These are phyloP conservation scores for Acer negundo DNA, from an alignment of 345 rosid genomes.

Conservation along the genomic window DNA sequence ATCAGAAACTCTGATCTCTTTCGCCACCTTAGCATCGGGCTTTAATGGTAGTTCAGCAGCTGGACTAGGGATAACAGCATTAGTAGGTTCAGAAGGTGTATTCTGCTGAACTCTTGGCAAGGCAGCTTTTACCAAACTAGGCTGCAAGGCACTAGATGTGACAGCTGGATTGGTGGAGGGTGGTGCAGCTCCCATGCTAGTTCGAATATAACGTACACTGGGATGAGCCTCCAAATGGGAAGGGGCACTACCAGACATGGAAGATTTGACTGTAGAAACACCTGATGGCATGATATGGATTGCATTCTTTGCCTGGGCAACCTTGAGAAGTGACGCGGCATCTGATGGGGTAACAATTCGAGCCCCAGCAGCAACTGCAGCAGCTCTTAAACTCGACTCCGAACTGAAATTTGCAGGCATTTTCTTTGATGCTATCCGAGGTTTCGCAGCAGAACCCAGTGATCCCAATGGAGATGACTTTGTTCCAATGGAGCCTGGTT, in stretches of 20 bases:
- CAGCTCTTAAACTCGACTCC: constrained; percentile 65
- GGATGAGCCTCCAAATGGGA: constrained; percentile 38
- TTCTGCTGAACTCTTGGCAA: constrained; percentile 28
- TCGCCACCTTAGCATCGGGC: constrained; percentile 30
- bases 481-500: constrained; percentile 29
- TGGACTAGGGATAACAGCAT: constrained; percentile 28
- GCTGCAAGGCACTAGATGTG: constrained; percentile 25
- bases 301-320: constrained; percentile 59
- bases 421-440: constrained; percentile 45
- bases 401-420: constrained; percentile 32
- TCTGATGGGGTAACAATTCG: constrained; percentile 59
- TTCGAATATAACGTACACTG: constrained; percentile 29
- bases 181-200: constrained; percentile 31
- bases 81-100: constrained; percentile 33
- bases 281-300: constrained; percentile 52
- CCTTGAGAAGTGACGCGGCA: constrained; percentile 58
- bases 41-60: constrained; percentile 27
- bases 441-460: constrained; percentile 38
- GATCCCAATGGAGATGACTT: constrained; percentile 37
- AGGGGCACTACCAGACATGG: constrained; percentile 38
- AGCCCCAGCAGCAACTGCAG: constrained; percentile 82
- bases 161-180: constrained; percentile 29
- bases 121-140: constrained; percentile 42
- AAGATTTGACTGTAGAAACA: constrained; percentile 40
- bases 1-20: constrained; percentile 23